Evolutionary conservation across 495 filamentous ascomycete genomes (phyloP), one percentile per base, ranked within the genome.

Genomic region (Schizothecium vesticola): DNA sequence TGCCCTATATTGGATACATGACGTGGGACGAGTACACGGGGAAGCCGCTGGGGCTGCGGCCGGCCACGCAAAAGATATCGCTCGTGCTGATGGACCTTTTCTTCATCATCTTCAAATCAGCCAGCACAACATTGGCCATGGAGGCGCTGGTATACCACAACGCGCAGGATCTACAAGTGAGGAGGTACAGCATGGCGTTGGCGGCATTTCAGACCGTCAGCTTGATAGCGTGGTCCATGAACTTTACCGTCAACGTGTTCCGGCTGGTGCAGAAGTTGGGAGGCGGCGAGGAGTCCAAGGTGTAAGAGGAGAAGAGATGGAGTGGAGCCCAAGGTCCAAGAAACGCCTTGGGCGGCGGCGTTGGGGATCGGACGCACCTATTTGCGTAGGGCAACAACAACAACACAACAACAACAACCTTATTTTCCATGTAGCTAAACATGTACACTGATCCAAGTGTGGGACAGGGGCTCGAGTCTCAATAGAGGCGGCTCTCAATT

Each of bases 11-110:
- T 36, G 74, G 92, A 62, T 98, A 97, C 77, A 94, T 99, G 77
- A 96, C 93, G 3, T 97, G 89, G 78, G 95, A 99, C 76, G 95
- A 99, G 78, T 98, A 97, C 78, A 94, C 92, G 4, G 89, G 92
- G 21, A 96, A 97, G 74, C 95, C 95, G 4, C 81, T 99, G 33
- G 95, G 95, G 6, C 81, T 99, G 66, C 90, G 95, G 28, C 88
- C 87, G 7, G 87, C 92, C 2, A 88, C 87, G 43, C 89, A 92
- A 23, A 98, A 98, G 75, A 89, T 96, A 71, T 86, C 90, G 23
- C 85, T 99, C 66, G 86, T 97, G 63, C 87, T 99, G 66, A 85
- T 97, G 68, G 95, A 99, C 79, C 84, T 98, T 3, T 86, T 97
- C 75, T 99, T 99, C 76, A 96, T 99, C 70, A 92, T 97, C 28